phyloP scores from a whole-genome alignment of 371 early-diverging fungal species.

The Hamiltosporidium tvaerminnensis region DNA sequence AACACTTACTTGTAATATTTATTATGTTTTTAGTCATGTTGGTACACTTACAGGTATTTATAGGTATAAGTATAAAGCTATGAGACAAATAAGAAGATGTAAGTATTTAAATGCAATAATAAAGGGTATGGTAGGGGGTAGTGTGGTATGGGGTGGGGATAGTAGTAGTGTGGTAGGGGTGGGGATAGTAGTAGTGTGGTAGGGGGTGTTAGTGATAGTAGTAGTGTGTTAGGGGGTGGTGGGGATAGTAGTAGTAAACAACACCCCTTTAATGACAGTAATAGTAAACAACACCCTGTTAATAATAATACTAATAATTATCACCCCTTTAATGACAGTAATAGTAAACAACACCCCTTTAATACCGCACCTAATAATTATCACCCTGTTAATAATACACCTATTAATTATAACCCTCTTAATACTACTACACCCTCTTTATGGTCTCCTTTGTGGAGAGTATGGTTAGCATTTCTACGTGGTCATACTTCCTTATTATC shows the following conservation, averaged over 20 bases:
- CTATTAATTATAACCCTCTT: too few relatives aligned
- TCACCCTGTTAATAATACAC: too few relatives aligned
- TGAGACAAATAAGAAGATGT: constrained; percentile 83
- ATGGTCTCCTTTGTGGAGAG: not conserved
- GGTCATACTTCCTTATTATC: not conserved
- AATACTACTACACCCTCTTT: too few relatives aligned
- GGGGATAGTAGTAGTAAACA: too few relatives aligned
- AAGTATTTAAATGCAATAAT: constrained; percentile 29
- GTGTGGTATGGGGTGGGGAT: constrained; percentile 13
- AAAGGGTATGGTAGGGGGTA: not conserved
- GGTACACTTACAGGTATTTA: constrained; percentile 98
- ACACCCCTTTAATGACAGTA: too few relatives aligned
- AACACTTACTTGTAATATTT: constrained; percentile 84
- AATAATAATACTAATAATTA: too few relatives aligned
- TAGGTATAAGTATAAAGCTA: constrained; percentile 90
- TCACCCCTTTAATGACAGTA: too few relatives aligned
- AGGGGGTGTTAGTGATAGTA: too few relatives aligned
- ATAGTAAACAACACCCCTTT: too few relatives aligned
- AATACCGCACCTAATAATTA: too few relatives aligned
- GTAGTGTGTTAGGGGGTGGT: too few relatives aligned
- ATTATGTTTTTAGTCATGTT: constrained; percentile 91
- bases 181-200: not conserved
- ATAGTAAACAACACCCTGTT: too few relatives aligned
- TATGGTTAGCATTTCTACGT: not conserved
- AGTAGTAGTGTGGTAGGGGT: not conserved